Evolutionary conservation across 768 basidiomycete genomes (phyloP).

Genomic region (Rickenella mellea): DNA sequence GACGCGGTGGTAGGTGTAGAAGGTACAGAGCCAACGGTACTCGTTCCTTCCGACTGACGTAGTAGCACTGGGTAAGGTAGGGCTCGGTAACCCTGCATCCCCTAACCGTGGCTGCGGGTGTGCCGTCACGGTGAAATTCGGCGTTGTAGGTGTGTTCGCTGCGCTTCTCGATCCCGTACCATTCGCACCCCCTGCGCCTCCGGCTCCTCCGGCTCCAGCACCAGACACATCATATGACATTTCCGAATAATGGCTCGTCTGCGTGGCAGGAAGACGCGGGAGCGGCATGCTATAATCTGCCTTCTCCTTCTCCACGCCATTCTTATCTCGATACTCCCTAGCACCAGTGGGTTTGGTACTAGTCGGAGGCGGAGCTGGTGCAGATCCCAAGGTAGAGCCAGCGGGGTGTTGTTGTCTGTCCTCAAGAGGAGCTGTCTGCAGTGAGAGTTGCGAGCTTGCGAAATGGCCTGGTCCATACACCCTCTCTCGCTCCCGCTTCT

Average conservation of each 20-base stretch:
- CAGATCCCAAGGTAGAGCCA: no score
- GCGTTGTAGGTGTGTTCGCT: conserved; percentile 41
- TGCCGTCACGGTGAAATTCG: conserved; percentile 43
- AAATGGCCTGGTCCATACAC: conserved; percentile 93
- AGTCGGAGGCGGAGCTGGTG: conserved; percentile 9
- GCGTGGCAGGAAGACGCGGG: conserved; percentile 72
- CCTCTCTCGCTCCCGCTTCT: conserved; percentile 89
- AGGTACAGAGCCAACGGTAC: no score
- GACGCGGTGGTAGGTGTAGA: no score
- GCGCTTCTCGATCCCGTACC: no score
- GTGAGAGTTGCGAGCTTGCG: conserved; percentile 79
- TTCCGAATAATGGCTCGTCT: conserved; percentile 71
- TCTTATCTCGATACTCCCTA: no score
- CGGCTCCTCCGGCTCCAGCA: no score
- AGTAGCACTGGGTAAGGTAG: no score
- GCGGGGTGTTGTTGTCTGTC: no score
- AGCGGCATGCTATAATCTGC: conserved; percentile 79
- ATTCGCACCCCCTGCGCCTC: no score
- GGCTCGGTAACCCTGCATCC: conserved; percentile 59
- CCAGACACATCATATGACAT: conserved; percentile 63
- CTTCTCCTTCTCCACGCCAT: no score
- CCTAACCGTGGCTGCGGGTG: conserved; percentile 55
- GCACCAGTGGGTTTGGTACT: conserved; percentile 19
- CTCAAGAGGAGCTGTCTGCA: conserved; percentile 32
- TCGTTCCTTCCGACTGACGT: no score